Evolutionary conservation across 805 yeast genomes (phyloP).

Genomic region (Candida fluviatilis): DNA sequence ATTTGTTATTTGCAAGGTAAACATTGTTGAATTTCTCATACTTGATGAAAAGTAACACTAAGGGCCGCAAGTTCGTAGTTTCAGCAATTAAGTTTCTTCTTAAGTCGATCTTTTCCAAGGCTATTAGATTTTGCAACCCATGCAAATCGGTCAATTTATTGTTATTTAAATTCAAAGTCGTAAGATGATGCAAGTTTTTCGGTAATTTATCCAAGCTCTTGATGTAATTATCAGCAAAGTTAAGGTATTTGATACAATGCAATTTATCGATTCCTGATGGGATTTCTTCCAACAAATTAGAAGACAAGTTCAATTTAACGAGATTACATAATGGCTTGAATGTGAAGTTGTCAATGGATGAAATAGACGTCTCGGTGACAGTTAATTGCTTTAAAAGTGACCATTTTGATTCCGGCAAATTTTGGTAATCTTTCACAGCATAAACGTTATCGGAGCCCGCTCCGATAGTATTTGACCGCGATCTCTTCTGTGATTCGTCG

Average conservation of each 20-base stretch:
- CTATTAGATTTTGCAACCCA: constrained; percentile 40
- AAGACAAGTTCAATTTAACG: constrained; percentile 52
- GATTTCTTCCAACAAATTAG: constrained; percentile 44
- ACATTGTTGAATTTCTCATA: constrained; percentile 34
- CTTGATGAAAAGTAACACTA: constrained; percentile 30
- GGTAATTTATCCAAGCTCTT: constrained; percentile 33
- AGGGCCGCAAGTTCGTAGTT: constrained; percentile 30
- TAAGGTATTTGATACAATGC: constrained; percentile 42
- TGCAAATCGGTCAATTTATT: constrained; percentile 40
- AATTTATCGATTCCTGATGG: constrained; percentile 54
- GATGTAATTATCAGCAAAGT: constrained; percentile 40
- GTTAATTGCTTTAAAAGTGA: constrained; percentile 37
- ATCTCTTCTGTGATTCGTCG: constrained; percentile 21
- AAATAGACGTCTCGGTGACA: constrained; percentile 36
- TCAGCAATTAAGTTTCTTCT: constrained; percentile 42
- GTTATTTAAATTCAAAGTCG: constrained; percentile 48
- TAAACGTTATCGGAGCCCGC: constrained; percentile 19
- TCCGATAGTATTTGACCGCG: constrained; percentile 22
- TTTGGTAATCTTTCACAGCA: constrained; percentile 14
- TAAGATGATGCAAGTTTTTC: constrained; percentile 26
- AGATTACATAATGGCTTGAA: constrained; percentile 37
- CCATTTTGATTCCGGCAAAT: constrained; percentile 37
- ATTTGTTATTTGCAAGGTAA: constrained; percentile 38
- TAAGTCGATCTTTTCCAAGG: constrained; percentile 50
- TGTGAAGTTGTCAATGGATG: constrained; percentile 28